Evolutionary conservation across 2,329 filamentous ascomycete genomes (phyloP), one percentile per base, ranked within the genome.

Genomic region (Stachybotrys elegans): DNA sequence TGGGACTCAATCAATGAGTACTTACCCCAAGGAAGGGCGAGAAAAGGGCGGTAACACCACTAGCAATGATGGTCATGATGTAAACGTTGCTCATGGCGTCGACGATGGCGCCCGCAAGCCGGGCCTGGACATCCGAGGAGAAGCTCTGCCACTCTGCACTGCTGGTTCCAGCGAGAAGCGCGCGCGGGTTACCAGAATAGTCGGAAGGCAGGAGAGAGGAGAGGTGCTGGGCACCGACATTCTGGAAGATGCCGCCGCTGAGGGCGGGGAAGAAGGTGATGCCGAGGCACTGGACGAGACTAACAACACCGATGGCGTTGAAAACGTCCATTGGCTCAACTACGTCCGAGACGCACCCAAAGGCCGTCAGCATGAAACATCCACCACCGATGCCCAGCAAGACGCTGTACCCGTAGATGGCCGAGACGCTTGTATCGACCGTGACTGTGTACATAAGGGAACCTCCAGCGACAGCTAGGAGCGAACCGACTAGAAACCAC

Each of bases 301-400:
- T 63, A 43, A 67, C 61, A 51, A 62, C 67, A 6, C 64, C 58
- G 36, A 69, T 59, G 3, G 55, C 56, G 11, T 57, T 48, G 3
- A 60, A 43, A 4, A 62, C 51, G 19, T 57, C 53, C 2, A 51
- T 42, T 5, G 57, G 48, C 4, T 48, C 36, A 13, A 66, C 62
- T 14, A 54, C 61, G 3, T 53, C 54, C 21, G 57, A 55, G 1
- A 57, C 60, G n/a, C 68, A 54, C 2, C 59, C 53, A 50, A 65
- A 70, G 11, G 54, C 54, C 1, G 61, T 57, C 45, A 67, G 60
- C 9, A 59, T 55, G 34, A 55, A 58, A 0, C 53, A 48, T 2
- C 68, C 66, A 2, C 56, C 52, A 6, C 71, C 70, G 6, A 69
- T 50, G 5, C 65, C 71, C 2, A 72, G 47, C 4, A 75, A 53